Conservation (phyloP, 2,329 filamentous ascomycete species). For the Stemphylium lycopersici region DNA sequence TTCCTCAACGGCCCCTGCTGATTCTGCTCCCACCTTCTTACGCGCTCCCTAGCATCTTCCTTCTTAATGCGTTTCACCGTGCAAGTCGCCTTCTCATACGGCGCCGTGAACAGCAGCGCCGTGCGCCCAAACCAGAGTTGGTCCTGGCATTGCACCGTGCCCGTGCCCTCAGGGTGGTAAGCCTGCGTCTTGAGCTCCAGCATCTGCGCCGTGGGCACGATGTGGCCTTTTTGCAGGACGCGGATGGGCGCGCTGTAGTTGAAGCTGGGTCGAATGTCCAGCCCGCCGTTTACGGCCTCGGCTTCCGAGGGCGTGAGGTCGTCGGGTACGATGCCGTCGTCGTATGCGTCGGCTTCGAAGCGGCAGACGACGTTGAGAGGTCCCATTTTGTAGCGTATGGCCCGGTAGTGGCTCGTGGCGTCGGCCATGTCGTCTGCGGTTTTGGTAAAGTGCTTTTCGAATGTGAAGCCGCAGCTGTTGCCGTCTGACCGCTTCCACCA, state of each 20-base stretch:
- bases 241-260: conserved; percentile 23
- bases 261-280: conserved; percentile 18
- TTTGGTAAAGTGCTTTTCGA: conserved; percentile 35
- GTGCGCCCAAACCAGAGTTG: conserved; percentile 44
- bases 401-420: conserved; percentile 39
- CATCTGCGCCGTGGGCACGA: conserved; percentile 30
- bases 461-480: conserved; percentile 29
- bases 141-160: conserved; percentile 26
- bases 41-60: conserved; percentile 23
- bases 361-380: conserved; percentile 33
- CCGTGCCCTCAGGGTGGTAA: conserved; percentile 11
- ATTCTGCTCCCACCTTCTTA: conserved; percentile 29
- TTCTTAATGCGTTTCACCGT: conserved; percentile 19
- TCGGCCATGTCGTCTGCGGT: conserved; percentile 29
- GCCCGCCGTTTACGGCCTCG: conserved; percentile 19
- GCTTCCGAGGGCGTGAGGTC: conserved; percentile 15
- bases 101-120: conserved; percentile 28
- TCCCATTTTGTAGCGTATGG: conserved; percentile 36
- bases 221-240: conserved; percentile 33
- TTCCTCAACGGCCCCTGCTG: conserved; percentile 33
- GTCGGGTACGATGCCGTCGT: conserved; percentile 22
- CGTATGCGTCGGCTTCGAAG: conserved; percentile 40
- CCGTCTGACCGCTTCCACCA: conserved; percentile 30
- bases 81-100: conserved; percentile 22
- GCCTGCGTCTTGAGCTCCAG: conserved; percentile 36